Evolutionary conservation across 1,139 yeast genomes (phyloP).

Genomic region (Saccharomyces hybrid): DNA sequence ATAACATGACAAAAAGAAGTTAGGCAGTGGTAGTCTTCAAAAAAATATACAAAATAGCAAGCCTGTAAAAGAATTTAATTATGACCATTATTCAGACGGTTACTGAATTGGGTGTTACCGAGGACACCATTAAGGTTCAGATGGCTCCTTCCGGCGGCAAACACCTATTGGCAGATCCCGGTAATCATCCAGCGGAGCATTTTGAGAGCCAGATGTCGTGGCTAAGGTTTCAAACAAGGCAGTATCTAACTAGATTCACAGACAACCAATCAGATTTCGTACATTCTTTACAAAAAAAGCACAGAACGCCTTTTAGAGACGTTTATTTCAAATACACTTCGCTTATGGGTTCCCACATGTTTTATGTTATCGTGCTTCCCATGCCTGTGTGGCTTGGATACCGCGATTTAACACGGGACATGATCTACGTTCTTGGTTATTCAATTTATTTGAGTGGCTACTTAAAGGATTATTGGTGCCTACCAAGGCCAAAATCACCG

Average conservation of each 20-base stretch:
- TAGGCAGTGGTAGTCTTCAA: neutral
- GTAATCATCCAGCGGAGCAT: constrained; percentile 59
- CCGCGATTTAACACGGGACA: constrained; percentile 51
- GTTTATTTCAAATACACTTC: constrained; percentile 84
- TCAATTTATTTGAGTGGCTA: constrained; percentile 80
- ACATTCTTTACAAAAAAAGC: constrained; percentile 46
- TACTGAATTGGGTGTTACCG: neutral
- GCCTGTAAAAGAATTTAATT: neutral
- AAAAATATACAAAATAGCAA: neutral
- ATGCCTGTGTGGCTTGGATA: constrained; percentile 80
- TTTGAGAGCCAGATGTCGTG: constrained; percentile 55
- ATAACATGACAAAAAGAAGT: neutral
- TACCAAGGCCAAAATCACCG: constrained; percentile 90
- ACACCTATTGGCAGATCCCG: constrained; percentile 49
- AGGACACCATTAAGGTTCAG: neutral
- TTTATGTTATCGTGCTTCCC: constrained; percentile 84
- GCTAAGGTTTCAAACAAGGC: constrained; percentile 52
- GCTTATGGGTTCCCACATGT: constrained; percentile 85
- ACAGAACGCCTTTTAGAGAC: constrained; percentile 53
- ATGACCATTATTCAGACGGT: neutral
- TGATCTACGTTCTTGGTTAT: constrained; percentile 69
- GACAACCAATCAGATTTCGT: constrained; percentile 61
- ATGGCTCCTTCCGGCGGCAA: constrained; percentile 12
- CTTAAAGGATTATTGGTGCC: constrained; percentile 75
- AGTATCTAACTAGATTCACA: constrained; percentile 49